Base-by-base conservation (phyloP, 495 filamentous ascomycete species). In the Cairneyella variabilis region DNA sequence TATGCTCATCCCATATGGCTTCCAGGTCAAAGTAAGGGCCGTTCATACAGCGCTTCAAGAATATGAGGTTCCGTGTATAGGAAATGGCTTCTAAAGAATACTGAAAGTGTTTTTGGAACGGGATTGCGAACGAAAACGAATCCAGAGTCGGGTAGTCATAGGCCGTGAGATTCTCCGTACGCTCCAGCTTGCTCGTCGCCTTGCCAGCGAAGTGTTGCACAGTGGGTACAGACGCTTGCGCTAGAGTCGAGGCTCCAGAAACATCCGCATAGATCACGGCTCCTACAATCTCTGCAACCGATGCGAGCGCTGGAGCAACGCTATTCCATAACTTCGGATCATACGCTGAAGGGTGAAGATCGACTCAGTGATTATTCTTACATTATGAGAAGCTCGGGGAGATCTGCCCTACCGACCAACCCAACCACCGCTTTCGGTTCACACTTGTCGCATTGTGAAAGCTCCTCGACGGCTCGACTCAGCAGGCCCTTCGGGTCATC, bases 21-120 rank as follows among this genome's bases (percentile, higher is more conserved):
- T 82, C 80, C 11, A 83, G 69, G 53, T 82, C 82, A 54, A 84
- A 83, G 52, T 69, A 69, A 1, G 78, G 78, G 0, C 77, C 79
- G 11, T 60, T 61, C 9, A 75, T 55, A 25, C 70, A 58, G 17
- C 68, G 65, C 59, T 79, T 79, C 3, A 83, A 56, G 56, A 80
- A 80, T 1, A 66, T 34, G 4, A 82, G 65, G 41, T 62, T 73
- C 2, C 79, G 64, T 26, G 79, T 77, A 67, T 83, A 77, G 9
- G 47, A 53, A 20, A 59, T 42, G 17, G 53, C 65, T 49, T 49
- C 53, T 3, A 45, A 20, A 3, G 36, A 4, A 17, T 28, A 34
- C 21, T 50, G 14, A 22, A 56, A 50, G 25, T 36, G 12, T 1
- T 34, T 45, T 8, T 32, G 45, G 25, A 12, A 11, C 7, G 36